phyloP scores from a whole-genome alignment of 176 grass and related monocot genomes.

The Cymbopogon citratus region DNA sequence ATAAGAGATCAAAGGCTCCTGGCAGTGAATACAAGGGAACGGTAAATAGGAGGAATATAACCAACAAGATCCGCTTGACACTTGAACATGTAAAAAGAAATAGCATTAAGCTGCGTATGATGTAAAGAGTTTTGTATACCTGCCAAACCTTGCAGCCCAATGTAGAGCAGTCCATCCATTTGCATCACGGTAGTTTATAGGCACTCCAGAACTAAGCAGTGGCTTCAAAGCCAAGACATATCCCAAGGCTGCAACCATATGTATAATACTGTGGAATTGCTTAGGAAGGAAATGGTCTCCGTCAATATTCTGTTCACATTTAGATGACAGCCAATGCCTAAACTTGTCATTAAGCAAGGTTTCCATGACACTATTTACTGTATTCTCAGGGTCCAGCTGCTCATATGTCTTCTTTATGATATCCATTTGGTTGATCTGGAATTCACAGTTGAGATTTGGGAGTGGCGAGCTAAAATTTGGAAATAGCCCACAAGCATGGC shows the following conservation, averaged over 20 bases:
- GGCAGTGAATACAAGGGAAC: not conserved
- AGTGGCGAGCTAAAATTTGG: constrained; percentile 21
- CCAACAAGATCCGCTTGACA: not conserved
- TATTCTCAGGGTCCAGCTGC: constrained; percentile 26
- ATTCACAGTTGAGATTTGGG: constrained; percentile 1
- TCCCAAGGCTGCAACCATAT: constrained; percentile 76
- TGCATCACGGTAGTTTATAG: constrained; percentile 84
- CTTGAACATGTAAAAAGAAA: not conserved
- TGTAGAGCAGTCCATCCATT: constrained; percentile 92
- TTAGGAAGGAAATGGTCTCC: constrained; percentile 46
- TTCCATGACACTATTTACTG: constrained; percentile 51
- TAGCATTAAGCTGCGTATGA: not conserved
- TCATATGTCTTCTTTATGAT: constrained; percentile 19
- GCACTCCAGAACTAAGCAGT: constrained; percentile 60
- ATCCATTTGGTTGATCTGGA: constrained; percentile 28
- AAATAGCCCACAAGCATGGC: constrained; percentile 27
- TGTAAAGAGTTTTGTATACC: constrained; percentile 37
- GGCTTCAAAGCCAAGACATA: constrained; percentile 57
- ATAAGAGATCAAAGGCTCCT: not conserved
- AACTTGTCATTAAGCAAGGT: constrained; percentile 70
- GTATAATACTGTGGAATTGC: constrained; percentile 66
- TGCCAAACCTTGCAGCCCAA: constrained; percentile 87
- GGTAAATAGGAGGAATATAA: not conserved
- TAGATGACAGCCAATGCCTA: constrained; percentile 54
- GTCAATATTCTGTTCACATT: constrained; percentile 37